Evolutionary conservation across 2,329 filamentous ascomycete genomes (phyloP).

Genomic region (Diaporthe amygdali): DNA sequence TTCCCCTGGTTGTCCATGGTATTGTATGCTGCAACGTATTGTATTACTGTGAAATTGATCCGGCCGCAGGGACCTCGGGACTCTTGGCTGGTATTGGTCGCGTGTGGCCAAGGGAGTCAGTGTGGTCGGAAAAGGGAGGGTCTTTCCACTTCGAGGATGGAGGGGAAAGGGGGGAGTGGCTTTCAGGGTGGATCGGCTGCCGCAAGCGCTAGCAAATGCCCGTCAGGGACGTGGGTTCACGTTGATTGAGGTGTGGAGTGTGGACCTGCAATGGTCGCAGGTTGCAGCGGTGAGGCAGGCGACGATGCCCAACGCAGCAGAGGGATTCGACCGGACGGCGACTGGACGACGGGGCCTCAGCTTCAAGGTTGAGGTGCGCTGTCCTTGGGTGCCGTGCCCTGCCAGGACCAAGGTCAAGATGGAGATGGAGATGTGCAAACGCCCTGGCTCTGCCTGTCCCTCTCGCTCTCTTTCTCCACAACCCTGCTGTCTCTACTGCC

Average conservation of each 20-base stretch:
- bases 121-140: slow-evolving; percentile 20
- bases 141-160: slow-evolving; percentile 20
- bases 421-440: not conserved
- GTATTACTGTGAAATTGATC: slow-evolving; percentile 20
- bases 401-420: not conserved
- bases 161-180: slow-evolving; percentile 24
- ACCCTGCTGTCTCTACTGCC: not conserved
- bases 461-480: not conserved
- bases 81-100: slow-evolving; percentile 18
- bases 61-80: slow-evolving; percentile 19
- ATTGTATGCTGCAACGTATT: slow-evolving; percentile 17
- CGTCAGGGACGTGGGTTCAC: slow-evolving; percentile 7
- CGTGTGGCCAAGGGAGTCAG: slow-evolving; percentile 17
- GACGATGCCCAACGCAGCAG: not conserved
- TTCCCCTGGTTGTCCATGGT: slow-evolving; percentile 63
- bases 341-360: not conserved
- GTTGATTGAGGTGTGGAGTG: slow-evolving; percentile 13
- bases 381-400: not conserved
- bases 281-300: slow-evolving; percentile 23
- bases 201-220: slow-evolving; percentile 20
- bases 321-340: not conserved
- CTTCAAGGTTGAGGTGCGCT: not conserved
- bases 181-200: slow-evolving; percentile 13
- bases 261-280: slow-evolving; percentile 18
- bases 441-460: not conserved